Evolutionary conservation across 148 eudicot genomes (phyloP).

Genomic region (Rhododendron williamsianum): DNA sequence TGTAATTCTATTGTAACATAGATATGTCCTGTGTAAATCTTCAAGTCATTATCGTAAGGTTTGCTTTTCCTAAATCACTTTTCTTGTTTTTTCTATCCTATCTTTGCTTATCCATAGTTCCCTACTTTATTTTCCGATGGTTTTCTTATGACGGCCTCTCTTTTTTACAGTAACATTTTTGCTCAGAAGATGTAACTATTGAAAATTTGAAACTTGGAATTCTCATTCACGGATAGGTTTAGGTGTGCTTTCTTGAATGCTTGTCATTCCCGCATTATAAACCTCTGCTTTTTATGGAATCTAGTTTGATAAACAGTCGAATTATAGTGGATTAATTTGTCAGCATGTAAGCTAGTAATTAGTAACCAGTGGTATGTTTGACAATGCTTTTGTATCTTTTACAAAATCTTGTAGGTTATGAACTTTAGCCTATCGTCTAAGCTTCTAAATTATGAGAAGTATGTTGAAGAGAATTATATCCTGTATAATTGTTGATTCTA

Average conservation of each 20-base stretch:
- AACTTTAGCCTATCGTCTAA: background rate
- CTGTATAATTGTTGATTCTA: background rate
- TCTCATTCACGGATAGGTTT: background rate
- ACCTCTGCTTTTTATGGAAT: background rate
- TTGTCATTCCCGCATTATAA: background rate
- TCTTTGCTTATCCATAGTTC: background rate
- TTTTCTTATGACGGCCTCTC: background rate
- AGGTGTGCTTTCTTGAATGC: background rate
- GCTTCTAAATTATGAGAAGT: background rate
- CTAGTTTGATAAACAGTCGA: background rate
- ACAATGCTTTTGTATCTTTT: background rate
- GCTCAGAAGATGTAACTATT: background rate
- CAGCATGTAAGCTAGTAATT: background rate
- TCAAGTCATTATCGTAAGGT: background rate
- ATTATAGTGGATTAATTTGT: background rate
- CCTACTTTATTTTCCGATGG: too few species aligned
- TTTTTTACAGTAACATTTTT: background rate
- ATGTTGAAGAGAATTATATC: background rate
- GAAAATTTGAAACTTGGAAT: background rate
- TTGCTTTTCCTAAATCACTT: background rate
- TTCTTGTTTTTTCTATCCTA: background rate
- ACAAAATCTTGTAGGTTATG: background rate
- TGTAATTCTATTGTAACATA: background rate
- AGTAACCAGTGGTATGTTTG: background rate
- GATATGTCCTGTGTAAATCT: background rate